Evolutionary conservation across 257 asterid species (phyloP).

Genomic region (Solanum stenotomum): DNA sequence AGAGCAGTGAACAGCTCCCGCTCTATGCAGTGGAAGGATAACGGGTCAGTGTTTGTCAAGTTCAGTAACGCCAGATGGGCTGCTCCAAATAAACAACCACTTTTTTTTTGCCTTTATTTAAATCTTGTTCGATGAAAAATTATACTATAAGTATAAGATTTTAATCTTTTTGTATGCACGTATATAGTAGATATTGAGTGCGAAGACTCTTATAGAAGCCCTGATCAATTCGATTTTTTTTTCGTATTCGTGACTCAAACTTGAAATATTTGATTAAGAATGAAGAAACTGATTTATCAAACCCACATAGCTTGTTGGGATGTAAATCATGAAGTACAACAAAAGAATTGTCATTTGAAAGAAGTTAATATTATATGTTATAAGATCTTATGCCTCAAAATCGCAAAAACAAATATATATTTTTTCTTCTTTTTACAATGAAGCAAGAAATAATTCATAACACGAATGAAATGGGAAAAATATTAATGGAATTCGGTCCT

Average conservation of each 20-base stretch:
- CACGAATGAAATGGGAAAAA: background rate
- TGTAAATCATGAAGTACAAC: background rate
- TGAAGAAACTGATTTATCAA: too few species aligned
- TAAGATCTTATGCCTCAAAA: background rate
- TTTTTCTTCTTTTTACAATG: background rate
- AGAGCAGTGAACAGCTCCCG: background rate
- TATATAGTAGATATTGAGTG: too few species aligned
- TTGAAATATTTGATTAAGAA: too few species aligned
- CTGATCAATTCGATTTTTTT: too few species aligned
- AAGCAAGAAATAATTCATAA: background rate
- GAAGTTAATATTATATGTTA: background rate
- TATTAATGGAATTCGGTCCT: background rate
- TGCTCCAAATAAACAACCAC: background rate
- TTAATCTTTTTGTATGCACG: too few species aligned
- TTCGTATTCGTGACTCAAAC: accelerated
- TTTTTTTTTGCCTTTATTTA: background rate
- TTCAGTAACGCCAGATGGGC: background rate
- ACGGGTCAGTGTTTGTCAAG: background rate
- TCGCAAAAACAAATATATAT: too few species aligned
- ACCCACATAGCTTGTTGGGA: background rate
- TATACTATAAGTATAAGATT: too few species aligned
- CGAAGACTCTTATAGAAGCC: too few species aligned
- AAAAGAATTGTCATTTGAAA: too few species aligned
- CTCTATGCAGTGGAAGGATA: background rate
- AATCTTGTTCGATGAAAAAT: too few species aligned